Conservation (phyloP, 1,284 basidiomycete species). For the Coriolopsis trogii region DNA sequence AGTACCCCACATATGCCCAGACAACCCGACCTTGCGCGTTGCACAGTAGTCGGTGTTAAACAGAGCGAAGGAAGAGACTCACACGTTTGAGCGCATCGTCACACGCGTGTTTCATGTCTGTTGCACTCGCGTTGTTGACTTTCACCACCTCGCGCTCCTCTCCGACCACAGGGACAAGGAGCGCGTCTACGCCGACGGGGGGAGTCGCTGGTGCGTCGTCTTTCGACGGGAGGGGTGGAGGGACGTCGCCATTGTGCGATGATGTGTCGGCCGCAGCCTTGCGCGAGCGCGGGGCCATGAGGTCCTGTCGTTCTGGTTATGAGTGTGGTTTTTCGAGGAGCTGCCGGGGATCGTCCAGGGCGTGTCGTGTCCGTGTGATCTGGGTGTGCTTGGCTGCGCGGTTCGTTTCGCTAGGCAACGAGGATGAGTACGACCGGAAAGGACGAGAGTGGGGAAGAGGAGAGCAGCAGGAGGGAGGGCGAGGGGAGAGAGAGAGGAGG, state of each 20-base stretch:
- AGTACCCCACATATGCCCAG: neutral
- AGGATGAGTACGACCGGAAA: neutral
- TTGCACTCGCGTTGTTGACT: slow-evolving; percentile 81
- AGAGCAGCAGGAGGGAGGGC: slow-evolving; percentile 1
- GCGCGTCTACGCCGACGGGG: slow-evolving; percentile 22
- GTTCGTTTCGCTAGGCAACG: slow-evolving; percentile 9
- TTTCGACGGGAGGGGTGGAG: slow-evolving; percentile 14
- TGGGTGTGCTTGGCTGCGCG: neutral
- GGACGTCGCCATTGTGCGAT: slow-evolving; percentile 14
- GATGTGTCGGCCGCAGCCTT: slow-evolving; percentile 19
- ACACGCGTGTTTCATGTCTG: slow-evolving; percentile 87
- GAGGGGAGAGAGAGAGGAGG: neutral
- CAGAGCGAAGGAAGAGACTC: slow-evolving; percentile 36
- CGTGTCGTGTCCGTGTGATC: too few relatives aligned
- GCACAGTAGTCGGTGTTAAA: too few relatives aligned
- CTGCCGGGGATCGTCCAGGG: neutral
- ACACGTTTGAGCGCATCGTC: slow-evolving; percentile 92
- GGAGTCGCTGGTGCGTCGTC: slow-evolving; percentile 11
- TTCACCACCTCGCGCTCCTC: slow-evolving; percentile 67
- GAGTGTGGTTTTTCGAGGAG: slow-evolving; percentile 2
- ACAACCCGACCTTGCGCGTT: too few relatives aligned
- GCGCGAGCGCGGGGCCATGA: slow-evolving; percentile 27
- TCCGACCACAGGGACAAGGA: slow-evolving; percentile 19
- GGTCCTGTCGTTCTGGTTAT: neutral
- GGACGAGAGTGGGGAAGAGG: neutral